A percentile compares a stretch with the other conserved stretches of the same genome.
These are phyloP conservation scores for Geranomyces variabilis DNA, from an alignment of 192 early-diverging fungal genomes.

Conservation along the genomic window DNA sequence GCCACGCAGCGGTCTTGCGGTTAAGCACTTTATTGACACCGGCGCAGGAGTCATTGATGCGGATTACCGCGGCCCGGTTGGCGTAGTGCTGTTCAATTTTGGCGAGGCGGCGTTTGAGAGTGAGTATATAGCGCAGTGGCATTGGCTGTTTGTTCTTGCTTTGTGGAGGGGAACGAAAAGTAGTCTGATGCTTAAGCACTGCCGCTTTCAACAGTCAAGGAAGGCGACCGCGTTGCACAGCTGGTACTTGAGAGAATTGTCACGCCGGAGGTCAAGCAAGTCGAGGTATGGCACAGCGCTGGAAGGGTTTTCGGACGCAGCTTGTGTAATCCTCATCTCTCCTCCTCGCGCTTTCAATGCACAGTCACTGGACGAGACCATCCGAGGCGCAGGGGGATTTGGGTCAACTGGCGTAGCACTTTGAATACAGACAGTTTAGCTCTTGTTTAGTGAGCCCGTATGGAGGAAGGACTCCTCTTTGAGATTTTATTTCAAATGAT, in stretches of 20 bases:
- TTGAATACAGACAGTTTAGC: background rate
- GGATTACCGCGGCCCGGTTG: conserved; percentile 87
- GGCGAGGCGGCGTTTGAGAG: conserved; percentile 64
- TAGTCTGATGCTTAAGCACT: too few species aligned
- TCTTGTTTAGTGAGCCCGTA: too few species aligned
- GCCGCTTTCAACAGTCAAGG: conserved; percentile 61
- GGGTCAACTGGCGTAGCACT: conserved; percentile 55
- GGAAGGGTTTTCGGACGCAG: too few species aligned
- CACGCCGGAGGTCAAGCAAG: conserved; percentile 78
- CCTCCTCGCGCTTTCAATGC: background rate
- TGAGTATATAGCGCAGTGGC: too few species aligned
- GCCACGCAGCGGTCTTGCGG: conserved; percentile 87
- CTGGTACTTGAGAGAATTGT: conserved; percentile 86
- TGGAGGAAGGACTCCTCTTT: too few species aligned
- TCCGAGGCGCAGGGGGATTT: conserved; percentile 56
- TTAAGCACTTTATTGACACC: conserved; percentile 86
- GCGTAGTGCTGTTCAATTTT: conserved; percentile 91
- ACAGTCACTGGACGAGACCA: conserved; percentile 48
- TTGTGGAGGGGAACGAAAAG: conserved; percentile 19
- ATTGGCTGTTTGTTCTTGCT: conserved; percentile 3
- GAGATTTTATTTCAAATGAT: too few species aligned
- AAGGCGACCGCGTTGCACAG: conserved; percentile 96
- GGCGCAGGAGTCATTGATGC: conserved; percentile 92
- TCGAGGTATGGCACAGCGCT: conserved; percentile 65
- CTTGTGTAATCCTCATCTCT: background rate